These are phyloP conservation scores for Chamaenerion angustifolium DNA, from an alignment of 345 rosid species.

Conservation along the genomic window DNA sequence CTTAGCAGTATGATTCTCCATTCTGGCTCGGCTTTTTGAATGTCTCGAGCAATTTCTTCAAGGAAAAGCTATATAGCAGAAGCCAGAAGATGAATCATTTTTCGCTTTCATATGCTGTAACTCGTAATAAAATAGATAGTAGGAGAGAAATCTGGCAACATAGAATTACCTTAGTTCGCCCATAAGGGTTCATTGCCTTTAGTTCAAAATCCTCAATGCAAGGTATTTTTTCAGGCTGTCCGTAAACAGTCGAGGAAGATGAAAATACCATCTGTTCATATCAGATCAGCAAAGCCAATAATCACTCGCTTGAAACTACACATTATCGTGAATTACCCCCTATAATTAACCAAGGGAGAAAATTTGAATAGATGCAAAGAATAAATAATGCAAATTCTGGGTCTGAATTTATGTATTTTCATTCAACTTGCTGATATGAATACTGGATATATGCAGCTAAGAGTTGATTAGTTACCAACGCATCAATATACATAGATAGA, in stretches of 20 bases:
- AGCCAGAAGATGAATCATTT: too few species aligned
- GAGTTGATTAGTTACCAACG: neutral
- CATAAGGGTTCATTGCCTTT: slow-evolving; percentile 86
- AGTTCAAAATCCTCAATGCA: slow-evolving; percentile 66
- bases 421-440: too few species aligned
- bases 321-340: too few species aligned
- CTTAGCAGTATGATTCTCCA: slow-evolving; percentile 77
- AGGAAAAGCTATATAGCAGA: slow-evolving; percentile 47
- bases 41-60: slow-evolving; percentile 83
- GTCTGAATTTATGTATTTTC: too few species aligned
- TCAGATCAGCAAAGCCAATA: neutral
- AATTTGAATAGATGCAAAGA: too few species aligned
- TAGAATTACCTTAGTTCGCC: slow-evolving; percentile 66
- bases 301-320: neutral
- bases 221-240: slow-evolving; percentile 81
- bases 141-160: neutral
- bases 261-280: slow-evolving; percentile 75
- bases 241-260: slow-evolving; percentile 94
- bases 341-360: too few species aligned
- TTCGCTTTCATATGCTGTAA: too few species aligned
- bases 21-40: slow-evolving; percentile 75
- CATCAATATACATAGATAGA: too few species aligned
- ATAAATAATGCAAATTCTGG: too few species aligned
- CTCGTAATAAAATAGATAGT: too few species aligned
- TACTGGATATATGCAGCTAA: neutral